Percentiles rank a stretch among this genome's conserved stretches.
Conservation (phyloP, 306 rosid species). For the Rosa multiflora region DNA sequence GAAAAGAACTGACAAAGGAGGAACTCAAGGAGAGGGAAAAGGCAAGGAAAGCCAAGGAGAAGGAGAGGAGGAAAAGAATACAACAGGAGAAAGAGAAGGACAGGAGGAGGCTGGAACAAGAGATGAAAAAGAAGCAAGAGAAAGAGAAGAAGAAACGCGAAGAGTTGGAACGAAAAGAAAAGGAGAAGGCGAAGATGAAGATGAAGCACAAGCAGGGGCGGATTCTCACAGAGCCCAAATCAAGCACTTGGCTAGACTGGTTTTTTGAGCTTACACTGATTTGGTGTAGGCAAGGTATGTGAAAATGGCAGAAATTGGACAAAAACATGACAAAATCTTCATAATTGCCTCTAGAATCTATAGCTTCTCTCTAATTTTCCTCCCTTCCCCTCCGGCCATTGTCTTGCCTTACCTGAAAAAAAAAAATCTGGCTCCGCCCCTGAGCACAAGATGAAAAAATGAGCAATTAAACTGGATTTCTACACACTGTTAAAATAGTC, state of each 20-base stretch:
- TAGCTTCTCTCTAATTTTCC: too few species aligned
- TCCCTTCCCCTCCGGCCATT: too few species aligned
- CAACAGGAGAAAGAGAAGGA: slow-evolving; percentile 21
- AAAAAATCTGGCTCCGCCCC: too few species aligned
- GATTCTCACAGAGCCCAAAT: too few species aligned
- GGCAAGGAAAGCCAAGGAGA: slow-evolving; percentile 34
- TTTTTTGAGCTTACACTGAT: too few species aligned
- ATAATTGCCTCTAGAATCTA: too few species aligned
- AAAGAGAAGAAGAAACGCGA: slow-evolving; percentile 9
- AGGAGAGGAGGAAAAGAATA: slow-evolving; percentile 17
- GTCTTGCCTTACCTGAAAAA: too few species aligned
- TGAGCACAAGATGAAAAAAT: slow-evolving; percentile 30
- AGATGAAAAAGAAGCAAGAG: slow-evolving; percentile 18
- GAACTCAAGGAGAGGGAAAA: slow-evolving; percentile 46
- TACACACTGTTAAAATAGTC: neutral
- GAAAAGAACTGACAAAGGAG: slow-evolving; percentile 37
- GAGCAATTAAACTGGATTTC: neutral
- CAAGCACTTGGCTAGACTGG: too few species aligned
- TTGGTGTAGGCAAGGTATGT: too few species aligned
- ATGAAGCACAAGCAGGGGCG: neutral
- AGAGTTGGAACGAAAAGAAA: slow-evolving; percentile 14
- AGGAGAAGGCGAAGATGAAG: slow-evolving; percentile 8
- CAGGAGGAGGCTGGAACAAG: slow-evolving; percentile 11
- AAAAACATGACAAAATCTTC: too few species aligned
- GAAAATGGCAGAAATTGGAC: too few species aligned